Evolutionary conservation across 768 basidiomycete species (phyloP).

Genomic region (Gelatoporia subvermispora): DNA sequence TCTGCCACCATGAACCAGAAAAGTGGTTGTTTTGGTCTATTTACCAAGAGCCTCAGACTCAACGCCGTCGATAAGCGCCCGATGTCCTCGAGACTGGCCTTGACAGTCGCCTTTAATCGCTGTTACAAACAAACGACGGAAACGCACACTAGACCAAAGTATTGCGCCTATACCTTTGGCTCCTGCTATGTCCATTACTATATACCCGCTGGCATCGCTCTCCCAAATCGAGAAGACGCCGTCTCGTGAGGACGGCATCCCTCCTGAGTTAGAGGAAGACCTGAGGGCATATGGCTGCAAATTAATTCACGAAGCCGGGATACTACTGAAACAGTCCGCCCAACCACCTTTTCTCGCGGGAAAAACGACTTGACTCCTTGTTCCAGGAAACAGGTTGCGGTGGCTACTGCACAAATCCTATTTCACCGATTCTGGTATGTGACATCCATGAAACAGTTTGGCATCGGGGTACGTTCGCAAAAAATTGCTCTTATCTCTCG

Average conservation of each 20-base stretch:
- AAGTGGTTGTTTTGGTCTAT: slow-evolving; percentile 16
- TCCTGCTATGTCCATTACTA: slow-evolving; percentile 19
- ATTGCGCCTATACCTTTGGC: neutral
- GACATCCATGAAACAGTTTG: slow-evolving; percentile 90
- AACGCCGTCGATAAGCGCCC: neutral
- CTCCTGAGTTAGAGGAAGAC: slow-evolving; percentile 78
- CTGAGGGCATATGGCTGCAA: slow-evolving; percentile 89
- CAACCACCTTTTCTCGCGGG: neutral
- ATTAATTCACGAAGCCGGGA: slow-evolving; percentile 91
- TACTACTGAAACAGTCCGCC: slow-evolving; percentile 84
- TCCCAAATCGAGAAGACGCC: slow-evolving; percentile 76
- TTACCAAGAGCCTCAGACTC: slow-evolving; percentile 8
- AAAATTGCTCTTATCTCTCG: neutral
- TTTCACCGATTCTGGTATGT: slow-evolving; percentile 98
- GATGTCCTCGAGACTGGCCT: too few species aligned
- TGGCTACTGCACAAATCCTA: slow-evolving; percentile 93
- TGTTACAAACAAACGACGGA: neutral
- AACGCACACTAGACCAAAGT: neutral
- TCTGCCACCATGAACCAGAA: slow-evolving; percentile 3
- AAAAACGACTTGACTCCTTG: too few species aligned
- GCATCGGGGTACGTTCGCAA: slow-evolving; percentile 68
- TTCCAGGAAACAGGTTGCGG: slow-evolving; percentile 90
- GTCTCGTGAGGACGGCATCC: slow-evolving; percentile 78
- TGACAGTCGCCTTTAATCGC: neutral
- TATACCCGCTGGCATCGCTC: slow-evolving; percentile 82